These are phyloP conservation scores for Penicillium goetzii DNA, from an alignment of 495 filamentous ascomycete species.

Conservation along the genomic window DNA sequence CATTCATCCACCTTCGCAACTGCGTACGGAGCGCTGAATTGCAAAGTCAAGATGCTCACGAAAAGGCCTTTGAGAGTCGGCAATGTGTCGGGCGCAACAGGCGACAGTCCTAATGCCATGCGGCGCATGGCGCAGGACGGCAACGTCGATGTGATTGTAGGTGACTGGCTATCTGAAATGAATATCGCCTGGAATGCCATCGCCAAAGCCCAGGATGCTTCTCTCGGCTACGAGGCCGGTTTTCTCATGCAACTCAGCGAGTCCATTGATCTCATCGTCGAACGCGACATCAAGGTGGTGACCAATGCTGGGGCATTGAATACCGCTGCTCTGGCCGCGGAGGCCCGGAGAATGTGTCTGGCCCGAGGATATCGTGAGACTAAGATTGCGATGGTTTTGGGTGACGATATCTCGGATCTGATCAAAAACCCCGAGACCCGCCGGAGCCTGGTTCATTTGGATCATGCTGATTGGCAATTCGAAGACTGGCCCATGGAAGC, in stretches of 20 bases:
- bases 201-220: constrained; percentile 19
- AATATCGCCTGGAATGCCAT: constrained; percentile 33
- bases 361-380: background rate
- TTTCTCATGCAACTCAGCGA: background rate
- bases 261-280: background rate
- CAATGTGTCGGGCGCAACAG: background rate
- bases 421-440: background rate
- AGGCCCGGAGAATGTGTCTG: background rate
- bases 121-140: background rate
- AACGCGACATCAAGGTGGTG: background rate
- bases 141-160: background rate
- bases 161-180: constrained; percentile 25
- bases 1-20: background rate
- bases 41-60: background rate
- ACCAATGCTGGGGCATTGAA: background rate
- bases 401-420: background rate
- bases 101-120: background rate
- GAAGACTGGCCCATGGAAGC: background rate
- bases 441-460: background rate
- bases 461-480: background rate
- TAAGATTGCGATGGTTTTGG: background rate
- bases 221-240: constrained; percentile 24
- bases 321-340: background rate
- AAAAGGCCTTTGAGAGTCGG: background rate
- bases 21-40: background rate